Conservation (phyloP, 2,329 filamentous ascomycete species). For the Fusarium sp. region DNA sequence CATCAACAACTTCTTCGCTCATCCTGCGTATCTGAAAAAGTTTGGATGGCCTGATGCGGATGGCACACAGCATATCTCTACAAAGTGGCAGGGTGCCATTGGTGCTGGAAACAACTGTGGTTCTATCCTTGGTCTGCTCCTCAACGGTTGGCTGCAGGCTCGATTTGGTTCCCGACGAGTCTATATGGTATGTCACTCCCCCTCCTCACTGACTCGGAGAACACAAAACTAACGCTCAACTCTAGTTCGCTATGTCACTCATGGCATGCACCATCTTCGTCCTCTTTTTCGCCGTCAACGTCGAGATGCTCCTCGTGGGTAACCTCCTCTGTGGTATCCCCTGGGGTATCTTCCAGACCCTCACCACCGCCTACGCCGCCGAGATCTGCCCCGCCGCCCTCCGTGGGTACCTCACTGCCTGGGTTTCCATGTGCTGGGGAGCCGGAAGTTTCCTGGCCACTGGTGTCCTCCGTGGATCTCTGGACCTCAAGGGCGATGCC, state of each 20-base stretch:
- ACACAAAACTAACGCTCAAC: neutral
- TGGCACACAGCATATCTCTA: conserved; percentile 57
- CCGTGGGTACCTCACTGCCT: conserved; percentile 62
- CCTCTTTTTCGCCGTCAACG: conserved; percentile 59
- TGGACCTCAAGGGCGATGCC: conserved; percentile 56
- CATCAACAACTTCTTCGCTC: conserved; percentile 59
- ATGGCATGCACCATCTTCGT: conserved; percentile 62
- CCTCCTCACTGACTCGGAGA: neutral
- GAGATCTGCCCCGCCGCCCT: conserved; percentile 61
- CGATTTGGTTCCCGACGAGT: conserved; percentile 61
- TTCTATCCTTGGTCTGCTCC: conserved; percentile 63
- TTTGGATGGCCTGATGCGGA: conserved; percentile 54
- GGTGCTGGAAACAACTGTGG: conserved; percentile 62
- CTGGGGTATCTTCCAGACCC: conserved; percentile 61
- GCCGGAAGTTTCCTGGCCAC: conserved; percentile 62
- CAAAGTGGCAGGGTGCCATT: conserved; percentile 63
- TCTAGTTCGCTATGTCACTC: conserved; percentile 52
- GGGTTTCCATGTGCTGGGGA: conserved; percentile 64
- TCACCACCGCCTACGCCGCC: conserved; percentile 63
- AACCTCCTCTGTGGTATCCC: conserved; percentile 63
- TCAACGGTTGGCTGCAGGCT: conserved; percentile 64
- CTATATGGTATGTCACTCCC: conserved; percentile 57
- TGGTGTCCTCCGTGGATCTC: conserved; percentile 57
- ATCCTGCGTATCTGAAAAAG: conserved; percentile 59
- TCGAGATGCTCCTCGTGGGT: conserved; percentile 58